Conservation (phyloP, 805 yeast genomes). For the Ogataea dorogensis region DNA sequence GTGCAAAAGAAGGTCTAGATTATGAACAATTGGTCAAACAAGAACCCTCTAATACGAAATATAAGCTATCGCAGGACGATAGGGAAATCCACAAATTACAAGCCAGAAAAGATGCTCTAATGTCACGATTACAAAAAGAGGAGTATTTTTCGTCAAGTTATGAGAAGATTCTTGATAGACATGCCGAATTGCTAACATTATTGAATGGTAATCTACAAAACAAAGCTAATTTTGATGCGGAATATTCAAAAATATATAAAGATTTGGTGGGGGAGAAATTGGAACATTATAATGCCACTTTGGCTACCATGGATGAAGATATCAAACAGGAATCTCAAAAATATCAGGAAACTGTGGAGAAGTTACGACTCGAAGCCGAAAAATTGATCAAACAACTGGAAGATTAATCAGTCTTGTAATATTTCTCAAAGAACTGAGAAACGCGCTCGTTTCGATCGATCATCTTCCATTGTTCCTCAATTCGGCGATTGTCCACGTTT, state of each 20-base stretch:
- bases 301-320: conserved; percentile 11
- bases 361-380: conserved; percentile 11
- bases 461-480: conserved; percentile 29
- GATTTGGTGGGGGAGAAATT: conserved; percentile 15
- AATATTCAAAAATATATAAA: conserved; percentile 20
- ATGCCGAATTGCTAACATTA: conserved; percentile 28
- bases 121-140: conserved; percentile 35
- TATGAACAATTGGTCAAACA: conserved; percentile 7
- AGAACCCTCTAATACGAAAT: not conserved
- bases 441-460: conserved; percentile 31
- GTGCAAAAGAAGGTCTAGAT: conserved; percentile 11
- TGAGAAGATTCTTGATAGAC: conserved; percentile 28
- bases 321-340: conserved; percentile 6
- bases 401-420: conserved; percentile 14
- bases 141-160: conserved; percentile 31
- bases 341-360: conserved; percentile 12
- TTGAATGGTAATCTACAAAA: conserved; percentile 18
- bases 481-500: conserved; percentile 23
- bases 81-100: conserved; percentile 21
- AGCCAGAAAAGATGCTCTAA: conserved; percentile 27
- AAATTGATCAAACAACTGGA: conserved; percentile 1
- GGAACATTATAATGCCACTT: conserved; percentile 15
- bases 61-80: conserved; percentile 13
- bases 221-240: conserved; percentile 20
- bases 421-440: conserved; percentile 22